Conservation (phyloP, 2,329 filamentous ascomycete species). For the Anthostomella pinea region DNA sequence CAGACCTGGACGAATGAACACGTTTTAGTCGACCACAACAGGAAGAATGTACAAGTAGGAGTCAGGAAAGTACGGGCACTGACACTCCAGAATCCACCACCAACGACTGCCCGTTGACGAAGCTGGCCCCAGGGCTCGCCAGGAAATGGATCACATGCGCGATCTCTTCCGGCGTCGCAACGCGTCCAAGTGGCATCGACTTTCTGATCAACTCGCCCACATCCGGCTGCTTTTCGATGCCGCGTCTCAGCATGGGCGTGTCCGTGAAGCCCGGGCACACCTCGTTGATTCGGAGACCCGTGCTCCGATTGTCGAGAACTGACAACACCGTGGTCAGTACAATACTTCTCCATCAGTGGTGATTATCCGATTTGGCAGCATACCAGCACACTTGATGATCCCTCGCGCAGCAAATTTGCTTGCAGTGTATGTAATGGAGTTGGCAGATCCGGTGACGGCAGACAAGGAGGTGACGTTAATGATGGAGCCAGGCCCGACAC, state of each 20-base stretch:
- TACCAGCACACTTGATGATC: slow-evolving; percentile 19
- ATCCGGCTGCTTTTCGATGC: slow-evolving; percentile 12
- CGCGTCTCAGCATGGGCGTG: slow-evolving; percentile 13
- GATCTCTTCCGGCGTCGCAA: slow-evolving; percentile 7
- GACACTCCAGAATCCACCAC: slow-evolving; percentile 12
- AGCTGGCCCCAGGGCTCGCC: slow-evolving; percentile 9
- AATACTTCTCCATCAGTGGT: no score
- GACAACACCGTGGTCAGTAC: background rate
- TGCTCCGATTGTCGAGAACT: slow-evolving; percentile 16
- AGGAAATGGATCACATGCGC: slow-evolving; percentile 9
- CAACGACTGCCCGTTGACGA: slow-evolving; percentile 7
- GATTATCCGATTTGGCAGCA: no score
- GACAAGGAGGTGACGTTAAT: slow-evolving; percentile 18
- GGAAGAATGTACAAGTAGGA: no score
- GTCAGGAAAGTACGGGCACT: slow-evolving; percentile 6
- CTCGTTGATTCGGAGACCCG: slow-evolving; percentile 19
- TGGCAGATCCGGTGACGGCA: slow-evolving; percentile 1
- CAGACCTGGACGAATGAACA: no score
- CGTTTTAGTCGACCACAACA: no score
- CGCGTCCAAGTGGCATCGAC: slow-evolving; percentile 12
- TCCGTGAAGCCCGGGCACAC: slow-evolving; percentile 20
- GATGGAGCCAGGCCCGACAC: slow-evolving; percentile 17
- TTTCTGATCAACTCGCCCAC: slow-evolving; percentile 9
- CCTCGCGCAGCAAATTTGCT: slow-evolving; percentile 19
- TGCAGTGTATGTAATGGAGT: slow-evolving; percentile 13